Conservation (phyloP, 495 filamentous ascomycete species). For the Cairneyella variabilis region DNA sequence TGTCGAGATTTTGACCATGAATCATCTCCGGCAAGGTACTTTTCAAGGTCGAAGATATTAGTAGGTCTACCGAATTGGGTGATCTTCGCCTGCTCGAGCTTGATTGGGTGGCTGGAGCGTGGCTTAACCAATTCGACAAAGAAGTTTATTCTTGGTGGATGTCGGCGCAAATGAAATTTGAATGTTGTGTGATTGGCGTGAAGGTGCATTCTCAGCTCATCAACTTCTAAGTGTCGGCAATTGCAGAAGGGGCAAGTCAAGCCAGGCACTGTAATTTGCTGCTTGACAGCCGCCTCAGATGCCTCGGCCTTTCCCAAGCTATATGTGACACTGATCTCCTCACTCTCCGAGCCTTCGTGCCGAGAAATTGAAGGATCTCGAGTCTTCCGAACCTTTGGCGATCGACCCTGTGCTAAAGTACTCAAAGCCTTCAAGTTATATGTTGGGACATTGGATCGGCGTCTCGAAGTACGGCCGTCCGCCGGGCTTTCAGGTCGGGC, state of each 20-base stretch:
- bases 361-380: conserved; percentile 32
- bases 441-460: conserved; percentile 37
- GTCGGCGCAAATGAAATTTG: conserved; percentile 39
- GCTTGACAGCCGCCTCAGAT: conserved; percentile 22
- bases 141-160: conserved; percentile 18
- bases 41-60: conserved; percentile 35
- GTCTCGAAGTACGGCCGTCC: conserved; percentile 21
- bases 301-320: conserved; percentile 15
- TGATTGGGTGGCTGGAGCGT: not conserved
- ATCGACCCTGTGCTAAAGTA: conserved; percentile 42
- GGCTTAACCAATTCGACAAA: conserved; percentile 15
- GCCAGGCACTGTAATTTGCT: conserved; percentile 36
- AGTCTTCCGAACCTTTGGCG: conserved; percentile 36
- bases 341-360: conserved; percentile 11
- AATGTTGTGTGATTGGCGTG: conserved; percentile 38
- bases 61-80: conserved; percentile 36
- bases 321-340: conserved; percentile 16
- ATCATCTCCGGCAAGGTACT: conserved; percentile 36
- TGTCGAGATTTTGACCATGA: conserved; percentile 38
- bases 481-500: conserved; percentile 12
- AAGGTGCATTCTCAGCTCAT: conserved; percentile 42
- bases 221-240: conserved; percentile 35
- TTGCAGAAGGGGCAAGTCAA: conserved; percentile 45
- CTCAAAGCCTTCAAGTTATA: conserved; percentile 50
- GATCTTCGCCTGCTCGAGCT: conserved; percentile 13